Base-by-base conservation (phyloP, 768 basidiomycete genomes). In the Terana coerulea region DNA sequence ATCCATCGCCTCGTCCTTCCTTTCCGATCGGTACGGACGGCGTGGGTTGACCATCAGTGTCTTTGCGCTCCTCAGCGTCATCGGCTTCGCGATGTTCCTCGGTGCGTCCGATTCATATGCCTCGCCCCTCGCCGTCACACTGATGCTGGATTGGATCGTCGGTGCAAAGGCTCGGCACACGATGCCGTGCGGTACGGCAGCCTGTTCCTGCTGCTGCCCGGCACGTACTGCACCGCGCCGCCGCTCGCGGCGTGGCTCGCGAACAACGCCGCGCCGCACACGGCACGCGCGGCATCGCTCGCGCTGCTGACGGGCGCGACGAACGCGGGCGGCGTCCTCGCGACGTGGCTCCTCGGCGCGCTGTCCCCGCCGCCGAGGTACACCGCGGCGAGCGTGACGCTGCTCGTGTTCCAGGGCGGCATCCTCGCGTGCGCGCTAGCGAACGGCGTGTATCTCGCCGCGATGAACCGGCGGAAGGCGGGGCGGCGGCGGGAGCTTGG, bases 251-350 rank as follows among this genome's bases (percentile, higher is more conserved):
- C 82, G 0, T 86, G 84, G 84, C 66, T 70, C 47, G 75, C 82
- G 10, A 84, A 85, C 65, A 85, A 84, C 67, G 71, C 54, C 49
- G 42, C 48, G 28, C 54, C 77, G 30, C 72, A 81, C 54, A 65
- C 73, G 36, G 71, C 80, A 25, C 75, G 83, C 15, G 84, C 81
- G 1, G 81, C 82, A 0, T 69, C 76, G 29, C 71, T 84, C 45
- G 82, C 81, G 15, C 71, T 83, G 22, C 74, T 74, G 1, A 78
- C 81, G 55, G 78, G 79, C 56, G 72, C 78, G 71, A 77, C 77
- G 21, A 84, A 83, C 59, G 67, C 73, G 0, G 81, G 81, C 10
- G 81, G 80, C 2, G 82, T 85, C 41, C 75, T 84, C 29, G 72
- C 75, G 0, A 84, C 80, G 0, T 84, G 81, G 81, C 72, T 82